Conservation (phyloP, 2,329 filamentous ascomycete genomes). For the Chaetothyriales sp. region DNA sequence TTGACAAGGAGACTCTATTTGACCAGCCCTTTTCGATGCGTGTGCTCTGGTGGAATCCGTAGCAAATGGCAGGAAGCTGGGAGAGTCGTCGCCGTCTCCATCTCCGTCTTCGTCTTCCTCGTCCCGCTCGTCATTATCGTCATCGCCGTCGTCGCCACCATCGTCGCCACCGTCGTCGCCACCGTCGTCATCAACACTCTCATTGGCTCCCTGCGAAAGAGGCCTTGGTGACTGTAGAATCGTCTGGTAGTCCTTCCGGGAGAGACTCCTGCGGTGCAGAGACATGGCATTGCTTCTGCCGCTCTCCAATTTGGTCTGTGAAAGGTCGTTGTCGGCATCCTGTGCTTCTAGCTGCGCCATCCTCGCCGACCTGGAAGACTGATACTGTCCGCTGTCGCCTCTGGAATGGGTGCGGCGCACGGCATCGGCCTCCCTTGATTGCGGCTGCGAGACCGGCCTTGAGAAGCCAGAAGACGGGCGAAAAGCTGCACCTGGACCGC, state of each 20-base stretch:
- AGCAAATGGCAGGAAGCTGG: constrained; percentile 32
- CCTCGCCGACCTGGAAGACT: constrained; percentile 12
- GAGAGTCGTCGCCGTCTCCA: constrained; percentile 32
- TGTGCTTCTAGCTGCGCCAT: constrained; percentile 7
- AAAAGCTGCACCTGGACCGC: background rate
- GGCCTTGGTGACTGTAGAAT: constrained; percentile 3
- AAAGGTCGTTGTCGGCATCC: constrained; percentile 13
- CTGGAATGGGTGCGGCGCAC: constrained; percentile 9
- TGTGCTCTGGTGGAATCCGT: constrained; percentile 9
- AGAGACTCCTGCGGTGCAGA: constrained; percentile 10
- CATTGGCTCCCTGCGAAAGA: constrained; percentile 10
- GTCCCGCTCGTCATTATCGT: constrained; percentile 24
- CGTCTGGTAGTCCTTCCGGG: constrained; percentile 7
- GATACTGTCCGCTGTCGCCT: constrained; percentile 16
- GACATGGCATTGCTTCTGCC: constrained; percentile 14
- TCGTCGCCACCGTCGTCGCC: constrained; percentile 19
- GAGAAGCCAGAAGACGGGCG: constrained; percentile 7
- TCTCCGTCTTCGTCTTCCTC: constrained; percentile 11
- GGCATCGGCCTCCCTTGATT: constrained; percentile 12
- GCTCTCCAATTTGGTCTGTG: constrained; percentile 13
- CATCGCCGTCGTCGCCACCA: constrained; percentile 10
- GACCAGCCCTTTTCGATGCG: constrained; percentile 1
- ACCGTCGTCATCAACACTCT: constrained; percentile 23
- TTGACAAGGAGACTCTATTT: constrained; percentile 11
- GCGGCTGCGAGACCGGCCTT: constrained; percentile 13